phyloP scores from a whole-genome alignment of 2,329 filamentous ascomycete genomes.

The Colletotrichum plurivorum region DNA sequence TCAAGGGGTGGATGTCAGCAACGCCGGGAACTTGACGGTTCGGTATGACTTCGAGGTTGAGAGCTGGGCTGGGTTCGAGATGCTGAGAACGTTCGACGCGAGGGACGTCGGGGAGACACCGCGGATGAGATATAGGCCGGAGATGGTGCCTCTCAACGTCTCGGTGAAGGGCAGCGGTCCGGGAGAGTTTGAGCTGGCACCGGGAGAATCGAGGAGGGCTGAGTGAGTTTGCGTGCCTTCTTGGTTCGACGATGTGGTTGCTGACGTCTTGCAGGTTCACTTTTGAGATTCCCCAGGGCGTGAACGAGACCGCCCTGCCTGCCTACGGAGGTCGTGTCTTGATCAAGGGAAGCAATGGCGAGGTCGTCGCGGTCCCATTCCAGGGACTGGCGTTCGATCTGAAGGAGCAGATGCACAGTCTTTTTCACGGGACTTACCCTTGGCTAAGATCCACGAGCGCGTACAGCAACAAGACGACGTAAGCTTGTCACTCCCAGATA shows the following conservation, averaged over 20 bases:
- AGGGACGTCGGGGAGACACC: slow-evolving; percentile 26
- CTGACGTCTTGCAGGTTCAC: slow-evolving; percentile 22
- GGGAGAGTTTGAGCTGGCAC: slow-evolving; percentile 28
- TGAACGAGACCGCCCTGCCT: slow-evolving; percentile 48
- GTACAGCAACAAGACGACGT: slow-evolving; percentile 36
- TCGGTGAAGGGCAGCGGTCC: slow-evolving; percentile 38
- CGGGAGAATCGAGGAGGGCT: slow-evolving; percentile 25
- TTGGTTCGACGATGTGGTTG: not conserved
- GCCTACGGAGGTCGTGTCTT: slow-evolving; percentile 52
- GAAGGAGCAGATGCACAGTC: slow-evolving; percentile 32
- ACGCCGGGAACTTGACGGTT: slow-evolving; percentile 11
- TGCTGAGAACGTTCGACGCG: slow-evolving; percentile 43
- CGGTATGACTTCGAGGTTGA: slow-evolving; percentile 35
- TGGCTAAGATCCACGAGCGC: slow-evolving; percentile 25
- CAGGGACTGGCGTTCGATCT: slow-evolving; percentile 37
- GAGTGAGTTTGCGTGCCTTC: slow-evolving; percentile 11
- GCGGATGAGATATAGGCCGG: slow-evolving; percentile 38
- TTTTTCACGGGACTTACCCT: slow-evolving; percentile 36
- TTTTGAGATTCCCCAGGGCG: slow-evolving; percentile 46
- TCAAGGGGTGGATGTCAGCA: slow-evolving; percentile 28
- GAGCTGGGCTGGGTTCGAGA: slow-evolving; percentile 35
- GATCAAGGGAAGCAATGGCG: slow-evolving; percentile 49
- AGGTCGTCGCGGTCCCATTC: slow-evolving; percentile 50
- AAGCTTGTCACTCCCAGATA: not conserved
- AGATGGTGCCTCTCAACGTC: slow-evolving; percentile 42